Base-by-base conservation (phyloP, 257 asterid genomes). In the Ocimum tenuiflorum region DNA sequence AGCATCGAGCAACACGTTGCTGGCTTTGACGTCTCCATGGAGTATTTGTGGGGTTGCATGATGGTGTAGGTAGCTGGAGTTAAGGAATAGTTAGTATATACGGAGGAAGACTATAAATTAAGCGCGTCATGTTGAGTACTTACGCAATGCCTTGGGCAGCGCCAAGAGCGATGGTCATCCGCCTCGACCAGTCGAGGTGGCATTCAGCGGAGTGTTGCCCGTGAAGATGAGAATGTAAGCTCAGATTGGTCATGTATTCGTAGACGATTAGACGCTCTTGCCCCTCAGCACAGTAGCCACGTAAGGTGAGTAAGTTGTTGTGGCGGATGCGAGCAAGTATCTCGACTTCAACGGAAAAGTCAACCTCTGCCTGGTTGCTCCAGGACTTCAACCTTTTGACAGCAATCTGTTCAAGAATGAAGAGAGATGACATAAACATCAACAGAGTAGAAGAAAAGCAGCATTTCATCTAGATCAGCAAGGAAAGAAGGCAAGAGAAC, bases 211-310 rank as follows among this genome's bases (percentile, higher is more conserved):
- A 91, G 73, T 91, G 90, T 69, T 85, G 95, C 4, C 98, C 98
- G 2, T 88, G 98, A 67, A 91, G 96, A 81, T 88, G 98, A 41
- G 98, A 91, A 6, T 81, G 80, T 47, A 91, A 76, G 84, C 95
- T 91, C 67, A 91, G 81, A 69, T 88, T 91, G n/a, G 86, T 81
- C 96, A 85, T 85, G 75, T 91, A 91, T 31, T 91, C 95, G 14
- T 83, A 88, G 41, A 91, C 88, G 1, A 91, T 86, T 7, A 91
- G 91, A 60, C 98, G 95, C 54, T 91, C 98, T 79, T 88, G 98
- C 72, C 96, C 98, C 78, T 88, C 94, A 8, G 95, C 91, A 60
- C 94, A 91, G 69, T 85, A 88, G 43, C 98, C 98, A 2, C 98
- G 95, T 54, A 88, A 38, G 46, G 83, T 86, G 47, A 91, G 87